These are phyloP conservation scores for Geosmithia putterillii DNA, from an alignment of 2,329 filamentous ascomycete species.

Conservation along the genomic window DNA sequence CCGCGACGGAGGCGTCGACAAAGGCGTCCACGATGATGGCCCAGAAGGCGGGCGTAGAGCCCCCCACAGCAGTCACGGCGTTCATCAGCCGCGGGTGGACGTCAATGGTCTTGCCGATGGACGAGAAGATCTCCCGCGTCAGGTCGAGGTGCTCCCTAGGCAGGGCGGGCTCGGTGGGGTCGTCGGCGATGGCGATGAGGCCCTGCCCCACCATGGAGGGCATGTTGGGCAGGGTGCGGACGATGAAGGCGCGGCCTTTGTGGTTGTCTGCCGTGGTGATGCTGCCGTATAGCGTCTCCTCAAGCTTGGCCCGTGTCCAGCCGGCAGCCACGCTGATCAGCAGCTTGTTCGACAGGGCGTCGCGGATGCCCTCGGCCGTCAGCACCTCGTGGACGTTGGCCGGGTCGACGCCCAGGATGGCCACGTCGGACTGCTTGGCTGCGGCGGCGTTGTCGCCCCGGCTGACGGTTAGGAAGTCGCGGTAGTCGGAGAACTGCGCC, in stretches of 20 bases:
- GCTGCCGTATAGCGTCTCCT: slow-evolving; percentile 19
- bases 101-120: slow-evolving; percentile 38
- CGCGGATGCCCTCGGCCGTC: slow-evolving; percentile 17
- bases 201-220: slow-evolving; percentile 18
- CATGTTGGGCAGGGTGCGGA: slow-evolving; percentile 22
- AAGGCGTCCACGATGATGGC: slow-evolving; percentile 45
- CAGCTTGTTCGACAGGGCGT: slow-evolving; percentile 29
- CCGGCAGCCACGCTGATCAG: slow-evolving; percentile 39
- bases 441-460: slow-evolving; percentile 20
- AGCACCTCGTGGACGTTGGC: slow-evolving; percentile 25
- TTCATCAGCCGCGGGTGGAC: slow-evolving; percentile 41
- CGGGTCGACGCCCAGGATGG: slow-evolving; percentile 35
- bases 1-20: slow-evolving; percentile 46
- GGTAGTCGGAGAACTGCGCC: not conserved
- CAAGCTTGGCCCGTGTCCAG: slow-evolving; percentile 27
- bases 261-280: slow-evolving; percentile 6
- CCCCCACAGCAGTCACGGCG: slow-evolving; percentile 44
- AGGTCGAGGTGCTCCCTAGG: slow-evolving; percentile 10
- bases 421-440: slow-evolving; percentile 20
- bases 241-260: slow-evolving; percentile 9
- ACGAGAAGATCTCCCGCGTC: slow-evolving; percentile 35
- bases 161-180: slow-evolving; percentile 9
- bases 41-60: slow-evolving; percentile 48
- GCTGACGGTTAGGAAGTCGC: slow-evolving; percentile 10
- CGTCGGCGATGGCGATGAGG: slow-evolving; percentile 19